Evolutionary conservation across 192 early-diverging fungal genomes (phyloP).

Genomic region (Diversispora eburnea): DNA sequence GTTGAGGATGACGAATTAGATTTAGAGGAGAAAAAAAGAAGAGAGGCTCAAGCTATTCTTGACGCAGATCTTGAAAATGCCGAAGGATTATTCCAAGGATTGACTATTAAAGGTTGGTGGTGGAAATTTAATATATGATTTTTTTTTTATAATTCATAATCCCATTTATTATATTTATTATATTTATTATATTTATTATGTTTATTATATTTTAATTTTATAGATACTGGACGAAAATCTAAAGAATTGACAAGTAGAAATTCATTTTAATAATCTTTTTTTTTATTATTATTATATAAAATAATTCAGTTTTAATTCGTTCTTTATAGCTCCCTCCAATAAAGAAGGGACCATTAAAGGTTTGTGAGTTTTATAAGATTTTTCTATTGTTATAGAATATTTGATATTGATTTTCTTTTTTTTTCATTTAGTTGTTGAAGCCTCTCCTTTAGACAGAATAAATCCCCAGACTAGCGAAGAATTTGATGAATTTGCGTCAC

Average conservation of each 20-base stretch:
- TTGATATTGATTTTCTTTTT: not conserved
- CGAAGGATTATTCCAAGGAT: slow-evolving; percentile 61
- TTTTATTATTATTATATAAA: not conserved
- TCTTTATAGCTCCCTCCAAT: not conserved
- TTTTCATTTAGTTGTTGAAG: slow-evolving; percentile 22
- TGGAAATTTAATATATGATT: too few relatives aligned
- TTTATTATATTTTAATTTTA: too few relatives aligned
- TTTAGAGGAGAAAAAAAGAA: slow-evolving; percentile 48
- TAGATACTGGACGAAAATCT: too few relatives aligned
- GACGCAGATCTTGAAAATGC: slow-evolving; percentile 62
- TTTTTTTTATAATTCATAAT: not conserved
- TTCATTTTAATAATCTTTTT: not conserved
- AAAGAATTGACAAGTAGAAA: too few relatives aligned
- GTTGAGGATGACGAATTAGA: slow-evolving; percentile 50
- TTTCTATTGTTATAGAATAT: not conserved
- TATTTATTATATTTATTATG: not conserved
- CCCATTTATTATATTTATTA: not conserved
- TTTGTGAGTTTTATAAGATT: not conserved
- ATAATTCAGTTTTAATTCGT: not conserved
- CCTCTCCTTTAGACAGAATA: slow-evolving; percentile 37
- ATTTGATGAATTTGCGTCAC: slow-evolving; percentile 59
- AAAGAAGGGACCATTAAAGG: not conserved
- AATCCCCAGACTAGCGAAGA: slow-evolving; percentile 66
- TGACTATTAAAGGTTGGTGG: slow-evolving; percentile 49
- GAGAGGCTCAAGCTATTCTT: slow-evolving; percentile 53